Conservation (phyloP, 2,329 filamentous ascomycete genomes). For the Diaporthe amygdali region DNA sequence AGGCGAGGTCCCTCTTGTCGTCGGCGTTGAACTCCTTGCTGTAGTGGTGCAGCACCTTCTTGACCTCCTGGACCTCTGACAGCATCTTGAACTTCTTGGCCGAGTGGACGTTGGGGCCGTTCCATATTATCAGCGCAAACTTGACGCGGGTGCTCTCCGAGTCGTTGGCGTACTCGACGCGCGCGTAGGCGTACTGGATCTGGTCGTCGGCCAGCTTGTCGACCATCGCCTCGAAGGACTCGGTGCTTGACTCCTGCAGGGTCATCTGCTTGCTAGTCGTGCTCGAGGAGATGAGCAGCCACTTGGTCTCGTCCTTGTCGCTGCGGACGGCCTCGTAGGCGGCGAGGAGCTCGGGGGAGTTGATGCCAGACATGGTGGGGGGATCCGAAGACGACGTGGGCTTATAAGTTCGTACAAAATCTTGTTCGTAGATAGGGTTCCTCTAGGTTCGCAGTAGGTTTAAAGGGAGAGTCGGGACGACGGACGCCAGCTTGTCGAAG, state of each 20-base stretch:
- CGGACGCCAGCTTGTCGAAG: background rate
- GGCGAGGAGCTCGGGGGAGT: slow-evolving; percentile 52
- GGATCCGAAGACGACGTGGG: background rate
- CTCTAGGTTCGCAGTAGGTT: background rate
- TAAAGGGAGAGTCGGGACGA: background rate
- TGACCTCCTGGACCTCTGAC: slow-evolving; percentile 55
- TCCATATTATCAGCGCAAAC: slow-evolving; percentile 72
- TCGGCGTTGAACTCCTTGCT: slow-evolving; percentile 68
- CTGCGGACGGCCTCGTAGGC: slow-evolving; percentile 72
- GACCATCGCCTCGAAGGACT: slow-evolving; percentile 63
- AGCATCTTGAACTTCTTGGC: slow-evolving; percentile 14
- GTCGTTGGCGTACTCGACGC: slow-evolving; percentile 74
- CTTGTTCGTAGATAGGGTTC: background rate
- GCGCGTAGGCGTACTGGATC: slow-evolving; percentile 71
- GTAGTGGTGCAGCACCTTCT: slow-evolving; percentile 64
- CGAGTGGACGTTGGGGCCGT: slow-evolving; percentile 57
- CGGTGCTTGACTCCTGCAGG: slow-evolving; percentile 62
- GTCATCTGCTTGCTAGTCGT: slow-evolving; percentile 58
- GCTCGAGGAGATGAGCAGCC: slow-evolving; percentile 66
- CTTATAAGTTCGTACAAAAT: background rate
- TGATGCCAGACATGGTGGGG: slow-evolving; percentile 57
- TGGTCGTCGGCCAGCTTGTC: slow-evolving; percentile 59
- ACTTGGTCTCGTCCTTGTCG: slow-evolving; percentile 70
- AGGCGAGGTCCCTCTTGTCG: slow-evolving; percentile 64
- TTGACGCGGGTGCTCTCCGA: slow-evolving; percentile 72